These are phyloP conservation scores for Prunus yedoensis DNA, from an alignment of 331 rosid species.

Conservation along the genomic window DNA sequence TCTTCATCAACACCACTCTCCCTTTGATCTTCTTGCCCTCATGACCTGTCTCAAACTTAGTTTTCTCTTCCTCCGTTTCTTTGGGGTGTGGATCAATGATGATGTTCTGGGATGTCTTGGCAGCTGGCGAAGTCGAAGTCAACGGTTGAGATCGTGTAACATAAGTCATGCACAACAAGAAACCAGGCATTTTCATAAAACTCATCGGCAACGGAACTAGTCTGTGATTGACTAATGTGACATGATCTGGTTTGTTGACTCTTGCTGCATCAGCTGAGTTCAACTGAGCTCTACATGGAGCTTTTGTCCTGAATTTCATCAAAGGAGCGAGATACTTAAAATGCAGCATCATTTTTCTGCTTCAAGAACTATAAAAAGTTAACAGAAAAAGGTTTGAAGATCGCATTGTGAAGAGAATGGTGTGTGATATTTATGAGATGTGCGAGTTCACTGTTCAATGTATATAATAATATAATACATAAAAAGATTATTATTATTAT, in stretches of 20 bases:
- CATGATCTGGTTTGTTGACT: background rate
- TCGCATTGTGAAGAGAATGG: background rate
- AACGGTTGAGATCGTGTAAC: background rate
- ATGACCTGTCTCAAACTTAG: background rate
- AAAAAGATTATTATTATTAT: background rate
- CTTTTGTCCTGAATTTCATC: too few relatives aligned
- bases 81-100: background rate
- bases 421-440: background rate
- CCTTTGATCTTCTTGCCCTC: slow-evolving; percentile 23
- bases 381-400: background rate
- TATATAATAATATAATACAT: background rate
- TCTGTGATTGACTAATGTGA: too few relatives aligned
- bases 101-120: slow-evolving; percentile 12
- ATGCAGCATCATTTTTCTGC: background rate
- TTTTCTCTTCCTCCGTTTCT: background rate
- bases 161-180: background rate
- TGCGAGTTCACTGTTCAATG: background rate
- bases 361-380: background rate
- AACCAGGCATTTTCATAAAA: background rate
- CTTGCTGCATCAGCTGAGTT: background rate
- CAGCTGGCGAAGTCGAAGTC: slow-evolving; percentile 10
- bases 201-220: background rate
- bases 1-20: slow-evolving; percentile 35
- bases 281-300: background rate
- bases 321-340: background rate